These are phyloP conservation scores for Saccharomycopsis sp. DNA, from an alignment of 805 yeast genomes.

Conservation along the genomic window DNA sequence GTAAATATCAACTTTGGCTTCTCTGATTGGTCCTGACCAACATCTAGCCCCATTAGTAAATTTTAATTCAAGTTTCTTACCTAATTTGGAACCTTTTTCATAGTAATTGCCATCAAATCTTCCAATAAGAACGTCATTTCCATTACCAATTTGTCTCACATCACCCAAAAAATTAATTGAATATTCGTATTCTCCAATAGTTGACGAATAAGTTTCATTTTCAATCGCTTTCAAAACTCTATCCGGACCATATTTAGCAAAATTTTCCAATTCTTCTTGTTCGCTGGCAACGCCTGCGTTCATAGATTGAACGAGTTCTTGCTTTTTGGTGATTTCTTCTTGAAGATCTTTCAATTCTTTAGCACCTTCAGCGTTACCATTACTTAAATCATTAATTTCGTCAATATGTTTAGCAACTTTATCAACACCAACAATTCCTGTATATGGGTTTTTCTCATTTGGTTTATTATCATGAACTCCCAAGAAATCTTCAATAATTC, in stretches of 20 bases:
- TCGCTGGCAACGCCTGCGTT: conserved; percentile 20
- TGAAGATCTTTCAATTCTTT: conserved; percentile 8
- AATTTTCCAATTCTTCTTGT: conserved; percentile 21
- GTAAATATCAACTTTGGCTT: conserved; percentile 51
- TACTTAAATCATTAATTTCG: conserved; percentile 17
- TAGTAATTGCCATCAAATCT: conserved; percentile 22
- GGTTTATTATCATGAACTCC: conserved; percentile 19
- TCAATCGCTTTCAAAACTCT: conserved; percentile 57
- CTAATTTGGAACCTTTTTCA: conserved; percentile 15
- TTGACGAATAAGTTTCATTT: conserved; percentile 39
- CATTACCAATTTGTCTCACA: conserved; percentile 47
- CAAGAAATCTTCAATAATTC: conserved; percentile 18
- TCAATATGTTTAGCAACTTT: conserved; percentile 8
- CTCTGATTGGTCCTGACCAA: conserved; percentile 91
- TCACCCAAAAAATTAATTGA: conserved; percentile 51
- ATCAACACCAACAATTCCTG: conserved; percentile 11
- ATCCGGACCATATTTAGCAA: conserved; percentile 44
- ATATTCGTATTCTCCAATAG: conserved; percentile 67
- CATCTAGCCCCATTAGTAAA: conserved; percentile 69
- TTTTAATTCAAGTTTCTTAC: conserved; percentile 26
- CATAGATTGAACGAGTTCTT: conserved; percentile 21
- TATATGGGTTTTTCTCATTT: conserved; percentile 4
- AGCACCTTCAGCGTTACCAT: conserved; percentile 5
- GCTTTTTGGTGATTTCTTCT: conserved; percentile 7
- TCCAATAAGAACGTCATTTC: conserved; percentile 48